Base-by-base conservation (phyloP, 2,329 filamentous ascomycete genomes). In the Diplodia sapinea region DNA sequence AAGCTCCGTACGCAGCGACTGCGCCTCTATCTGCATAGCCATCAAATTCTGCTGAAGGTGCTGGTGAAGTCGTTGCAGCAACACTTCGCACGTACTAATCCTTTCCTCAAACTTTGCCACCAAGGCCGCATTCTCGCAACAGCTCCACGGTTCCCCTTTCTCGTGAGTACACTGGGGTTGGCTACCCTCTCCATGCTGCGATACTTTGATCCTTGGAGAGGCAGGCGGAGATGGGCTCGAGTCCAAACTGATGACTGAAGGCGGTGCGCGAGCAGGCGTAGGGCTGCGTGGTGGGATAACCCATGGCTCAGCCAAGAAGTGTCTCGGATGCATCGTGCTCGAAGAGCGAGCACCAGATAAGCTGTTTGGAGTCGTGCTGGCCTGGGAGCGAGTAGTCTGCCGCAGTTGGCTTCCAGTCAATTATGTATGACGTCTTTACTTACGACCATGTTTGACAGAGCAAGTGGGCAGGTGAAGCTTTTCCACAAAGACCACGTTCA, bases 1-100 rank as follows among this genome's bases (percentile, higher is more conserved):
- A 52, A 52, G 49, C 49, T 52, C 49, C n/a, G 49, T 9, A 26
- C 49, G 49, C 8, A 52, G 20, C n/a, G 49, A 52, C 23, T 52
- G 49, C 49, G 49, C 26, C 49, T 52, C 49, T 52, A 20, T 26
- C 20, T 52, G 49, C 23, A 23, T n/a, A 26, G 49, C 20, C 11
- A 52, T 20, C 2, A 52, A 7, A 7, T 52, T n/a, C 17, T 20
- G 49, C 17, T 52, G 49, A 4, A 52, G 6, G n/a, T 52, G 49
- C 8, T 20, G 49, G 49, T 52, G 49, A 15, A 52, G 23, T 13
- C 23, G 17, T 12, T 52, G 49, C 49, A 52, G 49, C 49, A 52
- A 13, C 49, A 52, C 49, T 4, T 52, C 49, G 49, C 49, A 52
- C 8, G 49, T 13, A 31, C 17, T 4, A 29, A 52, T 26, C 13